These are phyloP conservation scores for Keithomyces neogunnii DNA, from an alignment of 2,329 filamentous ascomycete species.

Conservation along the genomic window DNA sequence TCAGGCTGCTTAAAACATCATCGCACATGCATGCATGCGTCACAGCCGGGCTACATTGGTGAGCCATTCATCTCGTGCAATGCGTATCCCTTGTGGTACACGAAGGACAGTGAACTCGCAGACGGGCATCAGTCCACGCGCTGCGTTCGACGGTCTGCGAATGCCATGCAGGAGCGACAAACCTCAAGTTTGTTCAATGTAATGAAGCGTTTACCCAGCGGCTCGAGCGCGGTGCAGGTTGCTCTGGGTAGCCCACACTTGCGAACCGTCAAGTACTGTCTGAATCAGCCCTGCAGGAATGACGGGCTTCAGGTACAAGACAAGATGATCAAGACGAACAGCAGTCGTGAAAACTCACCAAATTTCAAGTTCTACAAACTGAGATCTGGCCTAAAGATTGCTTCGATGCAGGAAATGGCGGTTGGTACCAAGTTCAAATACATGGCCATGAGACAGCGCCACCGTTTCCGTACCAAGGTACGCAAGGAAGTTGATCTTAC, in stretches of 20 bases:
- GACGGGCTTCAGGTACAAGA: constrained; percentile 5
- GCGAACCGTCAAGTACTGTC: constrained; percentile 2
- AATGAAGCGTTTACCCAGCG: too few relatives aligned
- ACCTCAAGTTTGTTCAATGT: not conserved
- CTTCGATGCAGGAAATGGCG: not conserved
- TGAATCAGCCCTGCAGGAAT: constrained; percentile 4
- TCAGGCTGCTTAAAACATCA: not conserved
- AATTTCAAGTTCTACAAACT: constrained; percentile 1
- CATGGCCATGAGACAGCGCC: not conserved
- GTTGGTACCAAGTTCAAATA: not conserved
- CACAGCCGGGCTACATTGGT: not conserved
- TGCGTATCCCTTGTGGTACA: constrained; percentile 2
- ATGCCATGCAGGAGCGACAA: not conserved
- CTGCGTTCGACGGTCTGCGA: not conserved
- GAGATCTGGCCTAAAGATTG: not conserved
- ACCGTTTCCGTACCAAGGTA: too few relatives aligned
- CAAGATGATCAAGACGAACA: constrained; percentile 2
- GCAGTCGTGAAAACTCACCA: not conserved
- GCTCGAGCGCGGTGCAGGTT: not conserved
- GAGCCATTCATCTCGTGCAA: not conserved
- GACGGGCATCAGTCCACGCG: not conserved
- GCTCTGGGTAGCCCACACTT: not conserved
- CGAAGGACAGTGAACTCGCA: not conserved
- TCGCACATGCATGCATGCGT: not conserved
- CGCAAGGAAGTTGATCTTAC: too few relatives aligned